Evolutionary conservation across 2,329 filamentous ascomycete species (phyloP).

Genomic region (Domatiomyces catenatus): DNA sequence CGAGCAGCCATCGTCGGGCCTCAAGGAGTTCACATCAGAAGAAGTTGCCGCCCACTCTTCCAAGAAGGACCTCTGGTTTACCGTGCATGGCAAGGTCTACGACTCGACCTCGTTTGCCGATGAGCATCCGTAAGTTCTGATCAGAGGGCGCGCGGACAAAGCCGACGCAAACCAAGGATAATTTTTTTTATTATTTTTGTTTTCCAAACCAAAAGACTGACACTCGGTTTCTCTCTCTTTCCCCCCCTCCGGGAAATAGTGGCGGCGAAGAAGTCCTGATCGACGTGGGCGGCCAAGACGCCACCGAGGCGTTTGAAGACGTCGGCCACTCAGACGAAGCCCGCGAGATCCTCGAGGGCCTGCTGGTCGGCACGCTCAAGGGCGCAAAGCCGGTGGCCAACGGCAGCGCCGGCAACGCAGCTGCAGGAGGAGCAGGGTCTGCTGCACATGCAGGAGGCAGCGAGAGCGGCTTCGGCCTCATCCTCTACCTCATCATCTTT

Average conservation of each 20-base stretch:
- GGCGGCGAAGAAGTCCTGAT: constrained; percentile 97
- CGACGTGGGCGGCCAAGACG: constrained; percentile 89
- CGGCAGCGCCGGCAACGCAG: constrained; percentile 29
- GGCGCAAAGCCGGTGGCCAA: constrained; percentile 63
- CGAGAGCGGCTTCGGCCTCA: constrained; percentile 51
- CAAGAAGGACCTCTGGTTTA: constrained; percentile 83
- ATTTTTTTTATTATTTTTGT: no score
- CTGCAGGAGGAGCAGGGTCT: no score
- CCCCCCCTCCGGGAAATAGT: no score
- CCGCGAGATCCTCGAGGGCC: constrained; percentile 71
- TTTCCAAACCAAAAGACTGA: no score
- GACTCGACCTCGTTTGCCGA: constrained; percentile 77
- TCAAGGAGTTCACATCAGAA: constrained; percentile 53
- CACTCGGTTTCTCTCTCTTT: neutral
- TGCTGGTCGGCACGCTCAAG: constrained; percentile 65
- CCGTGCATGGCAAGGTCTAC: constrained; percentile 96
- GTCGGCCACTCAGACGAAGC: constrained; percentile 98
- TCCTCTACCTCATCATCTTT: constrained; percentile 66
- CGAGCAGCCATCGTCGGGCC: constrained; percentile 27
- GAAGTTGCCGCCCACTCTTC: constrained; percentile 73
- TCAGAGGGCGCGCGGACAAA: no score
- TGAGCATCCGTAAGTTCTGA: constrained; percentile 67
- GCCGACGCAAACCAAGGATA: no score
- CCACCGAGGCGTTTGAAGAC: constrained; percentile 96
- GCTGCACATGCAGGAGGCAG: constrained; percentile 23